Conservation (phyloP, 1,284 basidiomycete genomes). For the Wallemia mellicola region DNA sequence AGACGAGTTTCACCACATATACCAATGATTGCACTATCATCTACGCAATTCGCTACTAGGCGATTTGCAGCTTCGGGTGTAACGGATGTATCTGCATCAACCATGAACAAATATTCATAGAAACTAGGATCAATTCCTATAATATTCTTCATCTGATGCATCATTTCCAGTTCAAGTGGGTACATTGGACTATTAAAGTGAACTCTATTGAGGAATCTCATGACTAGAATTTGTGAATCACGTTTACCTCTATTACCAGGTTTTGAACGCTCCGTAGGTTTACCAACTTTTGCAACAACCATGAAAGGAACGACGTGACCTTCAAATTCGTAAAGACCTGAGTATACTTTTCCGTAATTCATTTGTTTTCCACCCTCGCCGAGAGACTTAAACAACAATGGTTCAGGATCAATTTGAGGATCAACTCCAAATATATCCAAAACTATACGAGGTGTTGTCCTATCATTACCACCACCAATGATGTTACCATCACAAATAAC, state of each 20-base stretch:
- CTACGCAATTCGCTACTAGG: constrained; percentile 51
- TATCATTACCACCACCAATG: constrained; percentile 28
- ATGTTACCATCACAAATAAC: constrained; percentile 98
- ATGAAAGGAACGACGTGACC: constrained; percentile 92
- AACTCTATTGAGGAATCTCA: constrained; percentile 96
- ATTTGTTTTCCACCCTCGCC: constrained; percentile 87
- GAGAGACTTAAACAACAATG: constrained; percentile 69
- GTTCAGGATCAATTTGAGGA: constrained; percentile 73
- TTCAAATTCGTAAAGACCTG: constrained; percentile 70
- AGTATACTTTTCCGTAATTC: constrained; percentile 96
- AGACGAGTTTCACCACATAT: constrained; percentile 81
- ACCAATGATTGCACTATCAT: constrained; percentile 74
- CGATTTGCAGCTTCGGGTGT: constrained; percentile 59
- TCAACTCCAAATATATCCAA: constrained; percentile 87
- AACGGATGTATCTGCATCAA: constrained; percentile 90
- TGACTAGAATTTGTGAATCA: constrained; percentile 81
- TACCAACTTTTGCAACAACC: constrained; percentile 87
- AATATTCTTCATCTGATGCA: constrained; percentile 97
- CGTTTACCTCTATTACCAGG: constrained; percentile 92
- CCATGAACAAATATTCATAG: constrained; percentile 89
- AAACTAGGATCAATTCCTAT: constrained; percentile 96
- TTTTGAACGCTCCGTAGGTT: constrained; percentile 66
- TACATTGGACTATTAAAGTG: constrained; percentile 97
- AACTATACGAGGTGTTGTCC: constrained; percentile 36
- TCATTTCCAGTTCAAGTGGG: constrained; percentile 85